Percentiles rank a stretch among this genome's conserved stretches.
phyloP scores from a whole-genome alignment of 805 yeast genomes.

The Ogataea paraovalis region DNA sequence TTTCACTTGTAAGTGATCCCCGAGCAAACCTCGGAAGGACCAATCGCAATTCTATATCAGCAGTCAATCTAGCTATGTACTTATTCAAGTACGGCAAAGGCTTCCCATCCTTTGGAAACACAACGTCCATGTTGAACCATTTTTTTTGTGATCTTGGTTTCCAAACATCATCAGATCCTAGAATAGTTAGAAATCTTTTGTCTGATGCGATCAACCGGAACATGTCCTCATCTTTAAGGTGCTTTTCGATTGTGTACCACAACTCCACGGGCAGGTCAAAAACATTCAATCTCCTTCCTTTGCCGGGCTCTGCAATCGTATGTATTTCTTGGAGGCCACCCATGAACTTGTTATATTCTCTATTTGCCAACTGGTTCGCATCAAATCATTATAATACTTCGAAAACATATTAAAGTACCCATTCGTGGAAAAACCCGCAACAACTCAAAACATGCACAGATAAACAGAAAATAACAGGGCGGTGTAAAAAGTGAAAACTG shows the following conservation, averaged over 20 bases:
- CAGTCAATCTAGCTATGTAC: neutral
- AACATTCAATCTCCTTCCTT: neutral
- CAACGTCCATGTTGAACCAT: neutral
- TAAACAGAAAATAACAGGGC: too few relatives aligned
- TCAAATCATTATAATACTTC: too few relatives aligned
- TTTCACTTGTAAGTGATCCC: neutral
- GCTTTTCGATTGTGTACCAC: neutral
- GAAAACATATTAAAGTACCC: too few relatives aligned
- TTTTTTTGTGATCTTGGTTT: neutral
- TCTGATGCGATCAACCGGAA: neutral
- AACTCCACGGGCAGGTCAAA: slow-evolving; percentile 1
- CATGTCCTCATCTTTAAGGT: neutral
- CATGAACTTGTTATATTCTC: too few relatives aligned
- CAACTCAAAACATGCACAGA: too few relatives aligned
- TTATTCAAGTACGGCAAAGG: neutral
- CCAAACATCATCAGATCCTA: neutral
- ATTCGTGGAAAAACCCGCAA: too few relatives aligned
- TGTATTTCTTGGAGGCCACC: too few relatives aligned
- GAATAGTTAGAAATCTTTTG: neutral
- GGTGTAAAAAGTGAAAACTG: too few relatives aligned
- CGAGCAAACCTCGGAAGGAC: neutral
- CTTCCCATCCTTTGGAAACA: neutral
- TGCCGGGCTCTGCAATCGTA: neutral
- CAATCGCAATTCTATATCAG: neutral
- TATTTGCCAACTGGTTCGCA: too few relatives aligned